A percentile compares a stretch with the other conserved stretches of the same genome.
Evolutionary conservation across 768 basidiomycete species (phyloP).

Genomic region (Podaxis pistillaris): DNA sequence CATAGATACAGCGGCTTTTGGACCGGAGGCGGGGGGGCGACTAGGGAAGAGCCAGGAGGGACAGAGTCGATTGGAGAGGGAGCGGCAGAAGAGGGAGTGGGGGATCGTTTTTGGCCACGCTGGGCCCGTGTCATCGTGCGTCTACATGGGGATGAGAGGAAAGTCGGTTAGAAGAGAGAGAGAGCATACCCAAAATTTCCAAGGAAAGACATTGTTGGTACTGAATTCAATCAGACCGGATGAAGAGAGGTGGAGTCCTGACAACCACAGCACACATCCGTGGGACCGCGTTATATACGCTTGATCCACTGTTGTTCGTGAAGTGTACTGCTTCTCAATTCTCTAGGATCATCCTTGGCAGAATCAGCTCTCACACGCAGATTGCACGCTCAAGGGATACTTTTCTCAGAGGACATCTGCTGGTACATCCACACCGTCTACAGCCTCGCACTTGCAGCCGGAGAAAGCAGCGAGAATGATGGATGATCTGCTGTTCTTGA

Average conservation of each 20-base stretch:
- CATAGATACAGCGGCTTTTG: slow-evolving; percentile 74
- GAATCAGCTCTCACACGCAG: no score
- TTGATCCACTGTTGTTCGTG: no score
- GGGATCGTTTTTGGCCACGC: slow-evolving; percentile 5
- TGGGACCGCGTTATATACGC: no score
- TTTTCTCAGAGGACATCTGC: no score
- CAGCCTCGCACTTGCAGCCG: no score
- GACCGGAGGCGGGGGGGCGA: background rate
- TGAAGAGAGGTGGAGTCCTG: background rate
- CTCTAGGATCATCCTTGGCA: no score
- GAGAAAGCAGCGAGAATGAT: background rate
- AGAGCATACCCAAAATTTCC: slow-evolving; percentile 8
- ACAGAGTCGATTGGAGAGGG: slow-evolving; percentile 5
- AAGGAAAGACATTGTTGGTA: slow-evolving; percentile 10
- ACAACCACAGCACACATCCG: background rate
- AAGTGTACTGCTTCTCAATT: no score
- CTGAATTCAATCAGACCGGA: no score
- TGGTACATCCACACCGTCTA: no score
- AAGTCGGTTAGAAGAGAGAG: no score
- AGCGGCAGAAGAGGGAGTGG: background rate
- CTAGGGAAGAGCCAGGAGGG: background rate
- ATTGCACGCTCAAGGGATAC: no score
- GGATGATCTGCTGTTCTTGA: background rate
- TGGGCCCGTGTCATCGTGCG: slow-evolving; percentile 10
- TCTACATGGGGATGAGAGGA: background rate